Base-by-base conservation (phyloP, 116 monocot genomes). In the Papilionanthe hybrid region DNA sequence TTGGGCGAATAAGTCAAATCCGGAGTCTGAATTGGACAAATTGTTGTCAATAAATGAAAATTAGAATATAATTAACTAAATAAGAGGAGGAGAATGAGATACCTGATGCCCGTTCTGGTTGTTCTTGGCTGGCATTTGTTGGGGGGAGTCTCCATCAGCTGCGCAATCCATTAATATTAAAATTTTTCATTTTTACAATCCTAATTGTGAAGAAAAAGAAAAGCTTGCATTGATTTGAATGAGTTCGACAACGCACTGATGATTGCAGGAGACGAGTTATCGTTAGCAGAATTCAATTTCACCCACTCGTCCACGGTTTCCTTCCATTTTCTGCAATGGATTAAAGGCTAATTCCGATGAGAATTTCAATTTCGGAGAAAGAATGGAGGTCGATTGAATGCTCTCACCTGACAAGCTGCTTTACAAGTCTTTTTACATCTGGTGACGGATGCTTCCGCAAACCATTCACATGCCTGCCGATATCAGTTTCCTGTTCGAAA, bases 241-340 rank as follows among this genome's bases (percentile, higher is more conserved):
- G 72, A 78, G 82, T 75, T 43, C 15, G 8, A 66, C 19, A 68
- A 88, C 83, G 15, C 89, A 88, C 89, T 86, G 50, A 86, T 87
- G 83, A 85, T 84, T 20, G 90, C 65, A 42, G 92, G 68, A n/a
- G 86, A 78, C 42, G 89, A 58, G 3, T 75, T 19, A 28, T 85
- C 86, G 78, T 80, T 58, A 15, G 82, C 76, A 32, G 87, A 79
- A 57, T 83, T 92, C 37, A 74, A 69, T 80, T 90, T 91, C 84
- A 90, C 93, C 91, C 91, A 89, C 9, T 88, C 91, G 63, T 91
- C 91, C 32, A 93, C 90, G 23, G 87, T 78, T 23, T 93, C 93
- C 72, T 96, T 96, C 95, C 95, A 93, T 77, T 91, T 96, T 85
- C 93, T 93, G 84, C 44, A 42, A 7, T 44, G 17, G 72, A 82